These are phyloP conservation scores for Salvia hispanica DNA, from an alignment of 257 asterid species.

Conservation along the genomic window DNA sequence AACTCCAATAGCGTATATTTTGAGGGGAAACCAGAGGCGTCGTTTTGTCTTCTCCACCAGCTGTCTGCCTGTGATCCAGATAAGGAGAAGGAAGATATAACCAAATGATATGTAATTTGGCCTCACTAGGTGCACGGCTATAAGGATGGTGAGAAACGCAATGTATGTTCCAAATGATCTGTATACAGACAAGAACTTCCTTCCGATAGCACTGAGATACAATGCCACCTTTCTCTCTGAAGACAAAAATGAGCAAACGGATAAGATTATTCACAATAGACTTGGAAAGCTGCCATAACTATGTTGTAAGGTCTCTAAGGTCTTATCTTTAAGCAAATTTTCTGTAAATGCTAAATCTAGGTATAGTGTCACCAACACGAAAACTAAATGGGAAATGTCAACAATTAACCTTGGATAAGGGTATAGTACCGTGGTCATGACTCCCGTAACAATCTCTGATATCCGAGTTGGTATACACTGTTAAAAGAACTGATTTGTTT, in stretches of 20 bases:
- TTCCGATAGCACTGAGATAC: constrained; percentile 85
- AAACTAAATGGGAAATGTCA: constrained; percentile 31
- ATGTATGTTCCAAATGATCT: constrained; percentile 94
- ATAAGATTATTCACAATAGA: neutral
- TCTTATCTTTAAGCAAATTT: neutral
- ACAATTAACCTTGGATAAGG: constrained; percentile 36
- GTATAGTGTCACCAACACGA: constrained; percentile 21
- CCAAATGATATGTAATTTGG: constrained; percentile 91
- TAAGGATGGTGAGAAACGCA: constrained; percentile 85
- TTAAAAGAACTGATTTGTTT: constrained; percentile 95
- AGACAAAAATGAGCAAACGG: constrained; percentile 34
- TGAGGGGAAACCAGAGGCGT: constrained; percentile 95
- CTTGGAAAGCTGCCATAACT: constrained; percentile 16
- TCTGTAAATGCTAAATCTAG: constrained; percentile 17
- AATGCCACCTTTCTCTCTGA: constrained; percentile 88
- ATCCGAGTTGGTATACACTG: constrained; percentile 84
- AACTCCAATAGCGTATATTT: constrained; percentile 73
- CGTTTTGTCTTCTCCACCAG: constrained; percentile 80
- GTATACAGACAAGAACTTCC: constrained; percentile 77
- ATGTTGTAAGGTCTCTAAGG: constrained; percentile 17
- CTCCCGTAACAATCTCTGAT: constrained; percentile 58
- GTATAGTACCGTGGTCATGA: constrained; percentile 74
- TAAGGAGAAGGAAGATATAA: constrained; percentile 84
- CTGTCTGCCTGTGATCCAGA: constrained; percentile 97
- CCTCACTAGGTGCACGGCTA: constrained; percentile 77